Base-by-base conservation (phyloP, 1,139 yeast genomes). In the Saccharomyces hybrid region DNA sequence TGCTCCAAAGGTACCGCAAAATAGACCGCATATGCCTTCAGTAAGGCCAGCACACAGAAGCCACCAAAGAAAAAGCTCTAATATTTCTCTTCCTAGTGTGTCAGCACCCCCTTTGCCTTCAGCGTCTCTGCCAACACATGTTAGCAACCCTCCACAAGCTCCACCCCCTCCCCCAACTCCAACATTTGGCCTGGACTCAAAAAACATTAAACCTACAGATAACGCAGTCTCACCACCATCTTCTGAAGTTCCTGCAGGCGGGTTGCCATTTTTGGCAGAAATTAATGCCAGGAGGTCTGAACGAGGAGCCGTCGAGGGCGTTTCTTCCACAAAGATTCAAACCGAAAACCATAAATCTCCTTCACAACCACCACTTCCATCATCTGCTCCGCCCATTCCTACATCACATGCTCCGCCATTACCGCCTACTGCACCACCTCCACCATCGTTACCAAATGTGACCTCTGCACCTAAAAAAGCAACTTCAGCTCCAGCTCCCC, bases 41-140 rank as follows among this genome's bases (percentile, higher is more conserved):
- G 59, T 46, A 31, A 51, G 73, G 46, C 67, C 73, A 11, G 55
- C 50, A 16, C 53, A 56, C 31, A 55, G 59, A 47, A 51, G 38
- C 61, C 71, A 48, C 58, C 64, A 38, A 53, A 65, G 50, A 60
- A 64, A 50, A 59, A 66, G 32, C 61, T 69, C 51, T 53, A 62
- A 44, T 9, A 16, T 29, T 28, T 38, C 44, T 9, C 25, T 20
- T 16, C 44, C 44, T 7, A 57, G 59, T 13, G 62, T 63, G 6
- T 27, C 56, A 38, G 49, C 53, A 7, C 57, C 58, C 28, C 48
- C 53, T n/a, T 48, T 53, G 8, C 58, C 55, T 23, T 32, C 62
- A 6, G 58, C 62, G 6, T 59, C 61, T 7, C 59, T 64, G 5
- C 52, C 61, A 13, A 55, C 59, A 51, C 31, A 59, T 60, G 23